Conservation (phyloP, 768 basidiomycete species). For the Leccinellum luteum region DNA sequence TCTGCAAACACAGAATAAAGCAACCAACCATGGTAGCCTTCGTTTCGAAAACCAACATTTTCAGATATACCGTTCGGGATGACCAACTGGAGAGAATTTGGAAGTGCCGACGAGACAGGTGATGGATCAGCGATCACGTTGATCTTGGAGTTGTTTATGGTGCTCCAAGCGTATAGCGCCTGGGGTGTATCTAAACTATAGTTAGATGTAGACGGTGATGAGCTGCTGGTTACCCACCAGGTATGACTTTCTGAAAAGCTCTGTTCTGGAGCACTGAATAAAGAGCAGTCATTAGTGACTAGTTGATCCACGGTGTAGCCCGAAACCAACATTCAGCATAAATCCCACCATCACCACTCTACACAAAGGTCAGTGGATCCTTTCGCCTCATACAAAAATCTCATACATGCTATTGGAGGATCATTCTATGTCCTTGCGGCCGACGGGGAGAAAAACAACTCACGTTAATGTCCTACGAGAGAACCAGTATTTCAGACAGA, state of each 20-base stretch:
- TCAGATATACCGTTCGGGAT: slow-evolving; percentile 42
- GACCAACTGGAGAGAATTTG: slow-evolving; percentile 55
- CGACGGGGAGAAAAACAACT: slow-evolving; percentile 24
- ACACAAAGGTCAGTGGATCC: slow-evolving; percentile 18
- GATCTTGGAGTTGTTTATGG: slow-evolving; percentile 44
- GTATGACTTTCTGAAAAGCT: slow-evolving; percentile 62
- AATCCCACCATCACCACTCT: slow-evolving; percentile 68
- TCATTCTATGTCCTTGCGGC: neutral
- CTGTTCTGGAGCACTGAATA: slow-evolving; percentile 60
- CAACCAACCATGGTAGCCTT: slow-evolving; percentile 51
- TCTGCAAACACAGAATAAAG: neutral
- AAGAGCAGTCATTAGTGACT: neutral
- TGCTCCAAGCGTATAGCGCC: slow-evolving; percentile 53
- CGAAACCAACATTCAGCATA: slow-evolving; percentile 52
- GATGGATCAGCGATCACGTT: slow-evolving; percentile 48
- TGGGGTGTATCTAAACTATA: slow-evolving; percentile 39
- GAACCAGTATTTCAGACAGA: neutral
- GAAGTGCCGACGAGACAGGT: slow-evolving; percentile 57
- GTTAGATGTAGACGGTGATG: neutral
- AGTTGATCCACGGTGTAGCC: slow-evolving; percentile 3
- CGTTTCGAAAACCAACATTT: slow-evolving; percentile 53
- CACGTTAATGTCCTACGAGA: slow-evolving; percentile 57
- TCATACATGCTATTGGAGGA: slow-evolving; percentile 35
- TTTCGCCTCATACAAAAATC: neutral
- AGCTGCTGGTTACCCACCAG: slow-evolving; percentile 35